phyloP scores from a whole-genome alignment of 257 asterid species.

The Osmanthus fragrans region DNA sequence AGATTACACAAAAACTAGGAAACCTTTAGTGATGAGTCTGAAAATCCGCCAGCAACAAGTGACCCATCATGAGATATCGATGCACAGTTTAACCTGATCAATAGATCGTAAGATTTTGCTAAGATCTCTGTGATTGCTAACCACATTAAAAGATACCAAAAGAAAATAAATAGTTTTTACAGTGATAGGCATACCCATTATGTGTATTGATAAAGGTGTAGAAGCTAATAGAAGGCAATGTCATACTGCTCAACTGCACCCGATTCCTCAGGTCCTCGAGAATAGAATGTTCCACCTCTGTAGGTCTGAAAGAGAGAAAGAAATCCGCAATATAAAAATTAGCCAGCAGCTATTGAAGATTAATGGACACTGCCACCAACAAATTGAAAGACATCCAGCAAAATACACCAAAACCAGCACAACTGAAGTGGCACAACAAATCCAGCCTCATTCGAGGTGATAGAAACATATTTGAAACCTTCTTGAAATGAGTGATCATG shows the following conservation, averaged over 20 bases:
- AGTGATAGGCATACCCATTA: slow-evolving; percentile 57
- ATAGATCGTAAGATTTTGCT: slow-evolving; percentile 14
- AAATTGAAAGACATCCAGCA: neutral
- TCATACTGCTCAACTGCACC: slow-evolving; percentile 75
- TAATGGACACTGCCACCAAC: neutral
- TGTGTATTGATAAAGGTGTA: slow-evolving; percentile 94
- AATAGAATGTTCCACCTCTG: slow-evolving; percentile 87
- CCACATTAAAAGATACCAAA: neutral
- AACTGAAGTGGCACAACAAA: neutral
- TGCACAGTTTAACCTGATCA: slow-evolving; percentile 75
- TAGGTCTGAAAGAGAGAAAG: slow-evolving; percentile 52
- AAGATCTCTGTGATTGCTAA: slow-evolving; percentile 18
- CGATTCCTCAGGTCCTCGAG: slow-evolving; percentile 96
- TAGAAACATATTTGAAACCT: too few relatives aligned
- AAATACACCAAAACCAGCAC: neutral
- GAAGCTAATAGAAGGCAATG: slow-evolving; percentile 91
- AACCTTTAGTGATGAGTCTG: slow-evolving; percentile 96
- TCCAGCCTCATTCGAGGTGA: neutral
- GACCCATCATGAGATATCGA: slow-evolving; percentile 97
- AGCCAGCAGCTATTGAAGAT: slow-evolving; percentile 21
- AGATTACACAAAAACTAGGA: slow-evolving; percentile 23
- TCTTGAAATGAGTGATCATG: neutral
- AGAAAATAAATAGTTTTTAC: neutral
- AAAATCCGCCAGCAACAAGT: slow-evolving; percentile 95
- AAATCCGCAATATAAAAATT: slow-evolving; percentile 5